A percentile compares a stretch with the other conserved stretches of the same genome.
These are phyloP conservation scores for Atractiella rhizophila DNA, from an alignment of 768 basidiomycete species.

Conservation along the genomic window DNA sequence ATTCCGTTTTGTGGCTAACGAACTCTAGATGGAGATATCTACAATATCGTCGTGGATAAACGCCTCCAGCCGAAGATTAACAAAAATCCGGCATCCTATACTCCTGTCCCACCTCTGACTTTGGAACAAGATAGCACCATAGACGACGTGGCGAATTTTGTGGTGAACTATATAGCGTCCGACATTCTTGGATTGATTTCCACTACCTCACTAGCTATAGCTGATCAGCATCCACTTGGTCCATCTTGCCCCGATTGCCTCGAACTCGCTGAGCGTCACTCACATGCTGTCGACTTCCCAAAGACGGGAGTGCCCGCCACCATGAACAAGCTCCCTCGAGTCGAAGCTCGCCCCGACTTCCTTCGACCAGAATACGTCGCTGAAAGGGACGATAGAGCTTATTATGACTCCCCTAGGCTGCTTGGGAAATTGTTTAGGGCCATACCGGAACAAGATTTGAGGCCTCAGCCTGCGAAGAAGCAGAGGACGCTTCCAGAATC, in stretches of 20 bases:
- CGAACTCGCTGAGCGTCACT: background rate
- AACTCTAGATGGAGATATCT: background rate
- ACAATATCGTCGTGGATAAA: background rate
- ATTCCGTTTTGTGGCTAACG: background rate
- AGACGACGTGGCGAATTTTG: background rate
- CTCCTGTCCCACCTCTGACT: background rate
- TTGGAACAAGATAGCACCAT: background rate
- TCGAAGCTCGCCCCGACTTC: too few relatives aligned
- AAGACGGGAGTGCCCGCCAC: too few relatives aligned
- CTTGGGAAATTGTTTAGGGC: too few relatives aligned
- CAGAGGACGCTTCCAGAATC: too few relatives aligned
- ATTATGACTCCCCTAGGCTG: too few relatives aligned
- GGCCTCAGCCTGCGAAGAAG: too few relatives aligned
- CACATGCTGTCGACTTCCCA: background rate
- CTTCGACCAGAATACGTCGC: too few relatives aligned
- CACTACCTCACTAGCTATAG: background rate
- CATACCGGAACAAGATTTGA: too few relatives aligned
- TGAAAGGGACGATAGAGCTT: too few relatives aligned
- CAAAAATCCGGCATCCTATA: background rate
- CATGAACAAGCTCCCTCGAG: too few relatives aligned
- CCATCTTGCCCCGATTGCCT: background rate
- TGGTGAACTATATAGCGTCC: background rate
- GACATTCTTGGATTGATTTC: background rate
- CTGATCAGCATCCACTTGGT: background rate
- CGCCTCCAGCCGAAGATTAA: background rate